Conservation (phyloP, 331 rosid species). For the Cydonia oblonga region DNA sequence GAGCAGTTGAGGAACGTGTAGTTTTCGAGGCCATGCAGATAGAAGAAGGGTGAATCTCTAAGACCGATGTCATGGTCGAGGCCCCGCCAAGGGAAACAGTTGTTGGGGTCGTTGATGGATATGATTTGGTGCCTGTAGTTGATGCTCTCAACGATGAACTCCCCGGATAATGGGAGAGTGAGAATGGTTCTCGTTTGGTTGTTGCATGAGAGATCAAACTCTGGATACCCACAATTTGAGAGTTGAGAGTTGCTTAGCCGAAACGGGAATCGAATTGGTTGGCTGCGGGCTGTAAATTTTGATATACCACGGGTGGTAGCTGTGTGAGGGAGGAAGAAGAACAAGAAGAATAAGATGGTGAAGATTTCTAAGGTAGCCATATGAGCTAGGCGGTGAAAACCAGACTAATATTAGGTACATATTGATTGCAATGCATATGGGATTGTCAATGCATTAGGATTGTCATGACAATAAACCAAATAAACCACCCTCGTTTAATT, state of each 20-base stretch:
- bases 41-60: background rate
- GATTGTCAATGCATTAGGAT: background rate
- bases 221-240: slow-evolving; percentile 12
- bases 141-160: slow-evolving; percentile 16
- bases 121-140: slow-evolving; percentile 21
- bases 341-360: background rate
- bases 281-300: background rate
- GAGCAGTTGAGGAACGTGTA: slow-evolving; percentile 35
- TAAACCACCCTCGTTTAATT: background rate
- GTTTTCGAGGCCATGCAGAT: background rate
- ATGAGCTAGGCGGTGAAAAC: background rate
- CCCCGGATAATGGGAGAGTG: slow-evolving; percentile 22
- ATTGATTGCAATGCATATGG: background rate
- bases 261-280: slow-evolving; percentile 28
- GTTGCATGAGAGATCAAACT: slow-evolving; percentile 31
- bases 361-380: background rate
- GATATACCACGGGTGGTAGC: background rate
- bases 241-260: background rate
- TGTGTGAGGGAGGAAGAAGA: background rate
- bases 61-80: slow-evolving; percentile 12
- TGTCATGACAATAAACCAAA: background rate
- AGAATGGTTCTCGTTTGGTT: slow-evolving; percentile 20
- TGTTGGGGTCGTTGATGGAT: slow-evolving; percentile 19
- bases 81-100: slow-evolving; percentile 26
- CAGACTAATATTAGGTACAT: background rate